Evolutionary conservation across 306 rosid species (phyloP), one percentile per base, ranked within the genome.

Genomic region (Cotoneaster glaucophyllus): DNA sequence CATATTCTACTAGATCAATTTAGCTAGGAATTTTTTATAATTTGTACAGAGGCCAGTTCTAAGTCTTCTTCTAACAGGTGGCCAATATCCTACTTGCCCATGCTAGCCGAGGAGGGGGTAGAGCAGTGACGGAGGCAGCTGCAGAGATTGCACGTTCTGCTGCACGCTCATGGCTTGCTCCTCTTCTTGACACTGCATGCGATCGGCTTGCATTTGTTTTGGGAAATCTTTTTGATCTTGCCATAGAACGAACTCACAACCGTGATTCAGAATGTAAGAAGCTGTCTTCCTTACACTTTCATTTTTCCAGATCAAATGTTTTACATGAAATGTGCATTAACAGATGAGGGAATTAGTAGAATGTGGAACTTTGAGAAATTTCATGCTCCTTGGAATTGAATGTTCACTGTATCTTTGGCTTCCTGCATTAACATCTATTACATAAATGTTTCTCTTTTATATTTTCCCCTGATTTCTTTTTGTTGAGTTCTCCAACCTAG

Each of bases 61-160:
- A 70, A 31, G 37, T 72, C 11, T 78, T 29, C 18, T 78, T 79
- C 43, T 63, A 77, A 76, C 82, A 95, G 99, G 99, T 95, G 64
- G 99, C 99, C 65, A 92, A 95, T 84, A 95, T 95, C 84, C 83
- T 95, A 71, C 99, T 95, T 76, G 97, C 99, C 72, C 97, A 90
- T 65, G 97, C 97, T 58, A 91, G 99, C 69, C 85, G 92, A 67
- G 96, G 96, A 21, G 99, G 97, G 74, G 93, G 87, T 69, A 87
- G 92, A 81, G 99, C 97, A 77, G 80, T 86, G 69, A 78, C 92
- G 50, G 97, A 90, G 81, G 99, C 99, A 65, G 96, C 99, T n/a
- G 99, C 99, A 56, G 99, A 95, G 84, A 92, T 92, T 85, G 99
- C 97, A 50, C 96, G 97, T 69, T 90, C 99, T 64, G 97, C 97